phyloP scores from a whole-genome alignment of 1,284 basidiomycete genomes.

The Leccinum griseonigrum region DNA sequence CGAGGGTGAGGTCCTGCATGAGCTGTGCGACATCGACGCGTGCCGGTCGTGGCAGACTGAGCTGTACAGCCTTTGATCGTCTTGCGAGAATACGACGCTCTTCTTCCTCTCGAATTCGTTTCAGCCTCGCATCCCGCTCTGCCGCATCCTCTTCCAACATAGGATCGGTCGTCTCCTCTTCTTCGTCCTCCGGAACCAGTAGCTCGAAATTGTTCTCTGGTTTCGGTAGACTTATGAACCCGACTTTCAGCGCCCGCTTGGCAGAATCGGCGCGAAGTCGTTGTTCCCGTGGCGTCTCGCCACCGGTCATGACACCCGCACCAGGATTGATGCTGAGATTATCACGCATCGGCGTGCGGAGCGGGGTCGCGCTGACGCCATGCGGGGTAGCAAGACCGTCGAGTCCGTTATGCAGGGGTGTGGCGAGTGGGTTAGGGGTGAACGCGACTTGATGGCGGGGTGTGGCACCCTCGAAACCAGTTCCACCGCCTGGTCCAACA shows the following conservation, averaged over 20 bases:
- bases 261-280: slow-evolving; percentile 60
- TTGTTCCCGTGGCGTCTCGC: slow-evolving; percentile 76
- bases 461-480: slow-evolving; percentile 89
- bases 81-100: slow-evolving; percentile 77
- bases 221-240: slow-evolving; percentile 83
- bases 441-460: slow-evolving; percentile 86
- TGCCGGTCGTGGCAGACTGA: slow-evolving; percentile 82
- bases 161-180: slow-evolving; percentile 42
- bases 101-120: slow-evolving; percentile 72
- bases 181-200: slow-evolving; percentile 85
- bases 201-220: slow-evolving; percentile 99
- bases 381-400: slow-evolving; percentile 67
- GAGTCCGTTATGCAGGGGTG: slow-evolving; percentile 57
- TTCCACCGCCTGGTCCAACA: slow-evolving; percentile 65
- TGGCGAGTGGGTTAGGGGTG: slow-evolving; percentile 94
- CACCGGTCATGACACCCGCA: slow-evolving; percentile 55
- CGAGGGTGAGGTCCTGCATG: slow-evolving; percentile 55
- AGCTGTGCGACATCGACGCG: slow-evolving; percentile 75
- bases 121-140: slow-evolving; percentile 83
- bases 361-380: slow-evolving; percentile 66
- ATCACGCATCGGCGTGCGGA: slow-evolving; percentile 91
- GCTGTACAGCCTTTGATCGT: slow-evolving; percentile 81
- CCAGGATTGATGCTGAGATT: slow-evolving; percentile 84
- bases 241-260: slow-evolving; percentile 74
- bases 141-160: slow-evolving; percentile 85